These are phyloP conservation scores for Debaryomyces subglobosus DNA, from an alignment of 1,139 yeast genomes.

Conservation along the genomic window DNA sequence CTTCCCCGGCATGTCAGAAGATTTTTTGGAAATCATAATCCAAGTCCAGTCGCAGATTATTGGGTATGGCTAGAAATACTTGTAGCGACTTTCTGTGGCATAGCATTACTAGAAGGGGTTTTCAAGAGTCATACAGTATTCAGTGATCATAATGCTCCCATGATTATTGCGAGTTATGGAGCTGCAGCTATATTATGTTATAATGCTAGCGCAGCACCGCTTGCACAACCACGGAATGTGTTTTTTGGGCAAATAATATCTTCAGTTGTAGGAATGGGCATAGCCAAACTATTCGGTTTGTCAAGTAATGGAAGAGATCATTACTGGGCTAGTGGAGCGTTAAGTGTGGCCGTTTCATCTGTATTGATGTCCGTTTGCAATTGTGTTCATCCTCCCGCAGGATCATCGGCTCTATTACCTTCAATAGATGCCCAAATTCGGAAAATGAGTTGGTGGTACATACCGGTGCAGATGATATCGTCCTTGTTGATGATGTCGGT, in stretches of 20 bases:
- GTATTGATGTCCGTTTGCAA: constrained; percentile 60
- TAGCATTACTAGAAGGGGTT: constrained; percentile 54
- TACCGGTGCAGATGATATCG: constrained; percentile 59
- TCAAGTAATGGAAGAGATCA: constrained; percentile 42
- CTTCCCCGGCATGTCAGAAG: constrained; percentile 34
- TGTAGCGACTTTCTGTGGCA: constrained; percentile 54
- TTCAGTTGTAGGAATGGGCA: constrained; percentile 56
- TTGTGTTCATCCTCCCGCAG: constrained; percentile 75
- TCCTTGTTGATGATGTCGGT: constrained; percentile 53
- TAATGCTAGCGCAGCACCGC: constrained; percentile 58
- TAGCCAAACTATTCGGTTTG: constrained; percentile 56
- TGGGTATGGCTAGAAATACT: constrained; percentile 52
- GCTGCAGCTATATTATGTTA: constrained; percentile 68
- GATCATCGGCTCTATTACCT: constrained; percentile 71
- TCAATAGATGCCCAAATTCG: constrained; percentile 50
- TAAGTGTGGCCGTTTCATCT: constrained; percentile 60
- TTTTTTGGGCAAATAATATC: constrained; percentile 59
- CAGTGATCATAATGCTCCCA: constrained; percentile 47
- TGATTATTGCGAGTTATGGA: constrained; percentile 65
- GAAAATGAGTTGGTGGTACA: constrained; percentile 67
- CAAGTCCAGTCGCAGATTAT: constrained; percentile 40
- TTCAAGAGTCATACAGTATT: constrained; percentile 52
- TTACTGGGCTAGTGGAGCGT: constrained; percentile 64
- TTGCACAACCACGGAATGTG: constrained; percentile 69
- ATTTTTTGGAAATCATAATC: constrained; percentile 37